Evolutionary conservation across 106 monocot genomes (phyloP).

Genomic region (Dendrobium catenatum): DNA sequence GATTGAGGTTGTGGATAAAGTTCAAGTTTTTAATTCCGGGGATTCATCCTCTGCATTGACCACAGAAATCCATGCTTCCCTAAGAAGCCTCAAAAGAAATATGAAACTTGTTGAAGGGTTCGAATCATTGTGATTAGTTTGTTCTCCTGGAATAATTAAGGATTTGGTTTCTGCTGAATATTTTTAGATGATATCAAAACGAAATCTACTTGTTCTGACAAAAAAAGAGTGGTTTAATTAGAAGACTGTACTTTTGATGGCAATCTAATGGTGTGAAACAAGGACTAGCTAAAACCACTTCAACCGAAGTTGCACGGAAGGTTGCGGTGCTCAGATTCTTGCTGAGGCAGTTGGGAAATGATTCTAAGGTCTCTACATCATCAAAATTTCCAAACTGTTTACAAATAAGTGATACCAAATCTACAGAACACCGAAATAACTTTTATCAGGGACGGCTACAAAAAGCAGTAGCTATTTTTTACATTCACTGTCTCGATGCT

Average conservation of each 20-base stretch:
- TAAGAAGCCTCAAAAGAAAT: constrained; percentile 18
- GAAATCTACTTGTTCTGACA: neutral
- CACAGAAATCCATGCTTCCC: constrained; percentile 14
- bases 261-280: too few species aligned
- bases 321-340: too few species aligned
- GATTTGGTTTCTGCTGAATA: neutral
- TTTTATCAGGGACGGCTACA: neutral
- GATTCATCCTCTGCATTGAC: constrained; percentile 19
- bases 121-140: neutral
- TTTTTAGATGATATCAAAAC: neutral
- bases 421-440: neutral
- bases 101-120: constrained; percentile 27
- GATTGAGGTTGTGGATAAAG: constrained; percentile 32
- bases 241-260: too few species aligned
- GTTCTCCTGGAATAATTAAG: neutral
- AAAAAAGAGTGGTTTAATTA: too few species aligned
- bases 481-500: neutral
- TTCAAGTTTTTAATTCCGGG: constrained; percentile 45
- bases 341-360: too few species aligned
- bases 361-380: neutral
- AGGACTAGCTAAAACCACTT: too few species aligned
- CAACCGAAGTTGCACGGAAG: too few species aligned
- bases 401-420: too few species aligned
- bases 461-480: neutral
- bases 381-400: neutral